A percentile compares a stretch with the other conserved stretches of the same genome.
phyloP scores from a whole-genome alignment of 2,329 filamentous ascomycete genomes.

The Exserohilum turcica region DNA sequence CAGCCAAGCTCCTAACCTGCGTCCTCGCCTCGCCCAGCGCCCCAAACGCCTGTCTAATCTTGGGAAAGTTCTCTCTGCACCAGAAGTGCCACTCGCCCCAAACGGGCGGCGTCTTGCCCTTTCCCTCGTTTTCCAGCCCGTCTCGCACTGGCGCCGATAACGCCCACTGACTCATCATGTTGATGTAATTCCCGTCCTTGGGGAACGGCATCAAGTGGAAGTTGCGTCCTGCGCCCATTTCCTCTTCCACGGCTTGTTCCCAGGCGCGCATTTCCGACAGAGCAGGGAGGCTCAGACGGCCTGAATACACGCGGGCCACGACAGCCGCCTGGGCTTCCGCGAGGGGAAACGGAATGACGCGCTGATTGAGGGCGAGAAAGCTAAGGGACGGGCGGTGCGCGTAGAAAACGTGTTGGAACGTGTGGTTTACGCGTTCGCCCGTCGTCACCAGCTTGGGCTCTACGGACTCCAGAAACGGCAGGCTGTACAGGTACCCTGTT shows the following conservation, averaged over 20 bases:
- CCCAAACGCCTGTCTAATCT: slow-evolving; percentile 75
- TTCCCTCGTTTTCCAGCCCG: slow-evolving; percentile 50
- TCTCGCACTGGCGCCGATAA: slow-evolving; percentile 48
- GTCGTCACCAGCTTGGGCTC: slow-evolving; percentile 65
- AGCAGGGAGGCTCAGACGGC: slow-evolving; percentile 68
- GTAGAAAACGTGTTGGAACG: slow-evolving; percentile 82
- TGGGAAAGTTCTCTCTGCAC: slow-evolving; percentile 69
- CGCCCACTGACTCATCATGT: slow-evolving; percentile 69
- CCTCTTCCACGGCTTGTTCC: slow-evolving; percentile 57
- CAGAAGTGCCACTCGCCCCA: slow-evolving; percentile 77
- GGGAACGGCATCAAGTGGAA: slow-evolving; percentile 65
- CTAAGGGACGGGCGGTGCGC: slow-evolving; percentile 76
- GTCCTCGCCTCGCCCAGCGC: slow-evolving; percentile 62
- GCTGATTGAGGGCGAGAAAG: slow-evolving; percentile 76
- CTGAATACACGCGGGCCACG: slow-evolving; percentile 77
- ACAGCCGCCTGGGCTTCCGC: slow-evolving; percentile 79
- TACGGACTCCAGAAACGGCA: slow-evolving; percentile 70
- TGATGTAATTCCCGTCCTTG: slow-evolving; percentile 72
- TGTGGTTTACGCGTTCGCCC: slow-evolving; percentile 70
- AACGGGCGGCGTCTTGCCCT: slow-evolving; percentile 69
- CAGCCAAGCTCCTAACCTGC: slow-evolving; percentile 67
- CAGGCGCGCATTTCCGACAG: slow-evolving; percentile 69
- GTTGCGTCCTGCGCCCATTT: slow-evolving; percentile 53
- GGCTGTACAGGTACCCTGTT: slow-evolving; percentile 86
- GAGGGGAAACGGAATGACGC: slow-evolving; percentile 85